Base-by-base conservation (phyloP, 306 rosid genomes). In the Prosopis cineraria region DNA sequence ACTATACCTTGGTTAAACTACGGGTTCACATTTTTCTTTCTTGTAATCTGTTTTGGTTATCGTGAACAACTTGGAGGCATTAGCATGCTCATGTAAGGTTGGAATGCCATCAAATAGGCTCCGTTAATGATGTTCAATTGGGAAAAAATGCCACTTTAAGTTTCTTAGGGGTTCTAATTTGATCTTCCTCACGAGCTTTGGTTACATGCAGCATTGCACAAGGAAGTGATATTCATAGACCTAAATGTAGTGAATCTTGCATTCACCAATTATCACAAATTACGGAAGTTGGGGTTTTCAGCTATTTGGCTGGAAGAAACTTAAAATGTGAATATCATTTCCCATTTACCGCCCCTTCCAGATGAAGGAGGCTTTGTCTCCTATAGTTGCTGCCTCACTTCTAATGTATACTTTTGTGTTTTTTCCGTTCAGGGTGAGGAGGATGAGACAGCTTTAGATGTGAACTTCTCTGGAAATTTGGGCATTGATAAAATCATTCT, bases 381-480 rank as follows among this genome's bases (percentile, higher is more conserved):
- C 56, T 60, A 11, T 25, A 36, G 47, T 66, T 37, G 75, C 52
- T 66, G 79, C 31, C 55, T 41, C 64, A 53, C 19, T 56, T 22
- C 72, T 79, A 44, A 84, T 67, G 73, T 74, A 47, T 62, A 69
- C 10, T 55, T 7, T 63, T 80, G 82, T 71, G 19, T 81, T 80
- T 31, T 48, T 48, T n/a, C 10, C 78, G 52, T 67, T 83, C 85
- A 95, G 98, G 98, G 96, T 41, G 96, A 89, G 84, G 91, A 83
- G 84, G 98, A 95, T 83, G 97, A 91, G 73, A 79, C 91, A 68
- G 90, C 98, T 66, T 78, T 95, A 76, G 98, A 95, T 87, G 87
- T 89, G 78, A 95, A 89, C 81, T 86, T 92, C 76, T 92, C 98
- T 58, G 98, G 98, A 83, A 92, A 78, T 79, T 41, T 95, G 76